These are phyloP conservation scores for Athelia psychrophila DNA, from an alignment of 1,284 basidiomycete species.

Conservation along the genomic window DNA sequence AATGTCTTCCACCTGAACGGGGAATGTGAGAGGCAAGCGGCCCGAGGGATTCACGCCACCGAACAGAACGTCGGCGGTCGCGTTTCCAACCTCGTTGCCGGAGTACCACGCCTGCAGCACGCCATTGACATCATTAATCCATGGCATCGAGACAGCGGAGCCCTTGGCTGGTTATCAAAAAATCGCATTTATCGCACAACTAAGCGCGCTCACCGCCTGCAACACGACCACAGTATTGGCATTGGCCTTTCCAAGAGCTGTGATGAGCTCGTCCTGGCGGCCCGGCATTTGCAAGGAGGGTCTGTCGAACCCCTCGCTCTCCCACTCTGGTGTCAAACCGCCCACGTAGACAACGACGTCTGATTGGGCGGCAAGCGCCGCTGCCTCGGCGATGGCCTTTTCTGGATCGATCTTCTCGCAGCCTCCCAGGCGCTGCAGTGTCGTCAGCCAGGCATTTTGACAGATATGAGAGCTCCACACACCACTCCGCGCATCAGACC, in stretches of 20 bases:
- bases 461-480: conserved; percentile 20
- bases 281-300: conserved; percentile 57
- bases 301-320: conserved; percentile 68
- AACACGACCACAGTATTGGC: conserved; percentile 63
- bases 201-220: conserved; percentile 50
- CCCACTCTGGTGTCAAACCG: conserved; percentile 68
- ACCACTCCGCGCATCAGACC: conserved; percentile 68
- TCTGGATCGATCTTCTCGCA: conserved; percentile 60
- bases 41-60: conserved; percentile 73
- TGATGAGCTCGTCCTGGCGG: conserved; percentile 60
- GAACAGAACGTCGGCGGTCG: conserved; percentile 71
- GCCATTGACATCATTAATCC: conserved; percentile 49
- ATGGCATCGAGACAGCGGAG: conserved; percentile 67
- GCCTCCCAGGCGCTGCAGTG: conserved; percentile 56
- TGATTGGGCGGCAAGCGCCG: conserved; percentile 50
- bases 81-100: conserved; percentile 75
- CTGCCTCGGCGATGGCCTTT: conserved; percentile 56
- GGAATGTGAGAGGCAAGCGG: conserved; percentile 68
- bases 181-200: not conserved
- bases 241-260: conserved; percentile 56
- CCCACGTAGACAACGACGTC: conserved; percentile 63
- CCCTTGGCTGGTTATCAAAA: conserved; percentile 36
- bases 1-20: conserved; percentile 59
- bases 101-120: conserved; percentile 68
- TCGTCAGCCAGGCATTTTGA: not conserved